Conservation (phyloP, 2,329 filamentous ascomycete species). For the Cyphellophora attinorum region DNA sequence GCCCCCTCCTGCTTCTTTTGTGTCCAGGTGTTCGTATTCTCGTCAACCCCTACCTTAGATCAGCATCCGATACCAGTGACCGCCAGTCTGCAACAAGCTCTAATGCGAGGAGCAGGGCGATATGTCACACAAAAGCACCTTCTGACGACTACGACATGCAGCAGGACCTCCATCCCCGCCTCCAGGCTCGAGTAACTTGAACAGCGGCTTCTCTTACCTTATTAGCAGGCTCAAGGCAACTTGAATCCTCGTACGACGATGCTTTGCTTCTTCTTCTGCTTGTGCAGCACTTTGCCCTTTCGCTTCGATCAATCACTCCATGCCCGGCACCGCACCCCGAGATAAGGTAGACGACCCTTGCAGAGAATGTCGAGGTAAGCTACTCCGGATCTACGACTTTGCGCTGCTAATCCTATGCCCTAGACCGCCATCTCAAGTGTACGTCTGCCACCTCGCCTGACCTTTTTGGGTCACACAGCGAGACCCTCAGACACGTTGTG, state of each 20-base stretch:
- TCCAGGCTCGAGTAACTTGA: too few relatives aligned
- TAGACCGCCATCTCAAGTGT: slow-evolving; percentile 20
- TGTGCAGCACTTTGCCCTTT: background rate
- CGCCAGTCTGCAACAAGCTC: too few relatives aligned
- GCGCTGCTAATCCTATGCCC: slow-evolving; percentile 1
- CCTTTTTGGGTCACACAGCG: slow-evolving; percentile 1
- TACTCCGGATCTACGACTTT: slow-evolving; percentile 9
- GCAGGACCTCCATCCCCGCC: too few relatives aligned
- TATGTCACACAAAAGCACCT: too few relatives aligned
- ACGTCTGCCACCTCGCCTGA: slow-evolving; percentile 6
- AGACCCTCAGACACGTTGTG: background rate
- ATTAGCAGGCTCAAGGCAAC: background rate
- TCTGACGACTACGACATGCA: too few relatives aligned
- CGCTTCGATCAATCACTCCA: slow-evolving; percentile 4
- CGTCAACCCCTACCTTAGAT: too few relatives aligned
- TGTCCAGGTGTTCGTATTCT: too few relatives aligned
- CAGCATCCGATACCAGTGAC: too few relatives aligned
- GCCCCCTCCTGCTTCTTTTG: too few relatives aligned
- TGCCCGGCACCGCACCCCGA: slow-evolving; percentile 11
- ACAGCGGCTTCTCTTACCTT: slow-evolving; percentile 1
- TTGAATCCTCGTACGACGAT: background rate
- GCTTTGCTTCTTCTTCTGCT: background rate
- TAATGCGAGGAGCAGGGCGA: too few relatives aligned
- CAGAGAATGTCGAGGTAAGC: slow-evolving; percentile 18
- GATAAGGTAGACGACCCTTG: slow-evolving; percentile 19